Evolutionary conservation across 306 rosid species (phyloP), one percentile per base, ranked within the genome.

Genomic region (Inga leiocalycina): DNA sequence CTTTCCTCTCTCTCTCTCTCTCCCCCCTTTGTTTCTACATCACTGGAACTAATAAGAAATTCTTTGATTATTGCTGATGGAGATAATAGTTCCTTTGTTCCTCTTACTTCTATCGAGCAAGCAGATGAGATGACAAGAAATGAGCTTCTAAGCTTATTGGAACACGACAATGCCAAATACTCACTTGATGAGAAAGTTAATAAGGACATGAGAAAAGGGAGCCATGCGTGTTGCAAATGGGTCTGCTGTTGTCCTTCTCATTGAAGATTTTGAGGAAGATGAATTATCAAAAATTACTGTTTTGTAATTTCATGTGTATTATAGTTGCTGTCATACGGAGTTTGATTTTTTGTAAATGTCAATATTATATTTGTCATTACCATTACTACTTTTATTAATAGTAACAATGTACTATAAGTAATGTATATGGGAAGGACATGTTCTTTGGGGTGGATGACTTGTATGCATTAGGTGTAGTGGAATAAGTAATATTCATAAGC

Each of bases 51-150:
- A 30, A 92, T 95, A 80, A 90, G 87, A 80, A 92, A 90, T 87
- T 93, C 98, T 65, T 89, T 95, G 91, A 79, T 90, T 83, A 90
- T 87, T 86, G 90, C 95, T 79, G 97, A 91, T 87, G 98, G 89
- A 78, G 98, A 95, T 86, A 95, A 92, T 90, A 95, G 98, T 88
- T 93, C 97, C 72, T 92, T 95, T 85, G 98, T 95, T 79, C 98
- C 98, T 68, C 98, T 95, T 78, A 95, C 98, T 41, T 80, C 87
- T 37, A 84, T 93, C 22, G 98, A 95, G 88, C 97, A 86, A 86
- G 97, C 98, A 67, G 97, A 93, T 85, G 97, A 91, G 87, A 85
- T 90, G 92, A 84, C 93, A 80, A 85, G 91, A 56, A 91, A 86
- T 83, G 98, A 95, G 83, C 97, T 93, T 77, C 86, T 93, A 71